A percentile compares a stretch with the other conserved stretches of the same genome.
These are phyloP conservation scores for Daedalea quercina DNA, from an alignment of 768 basidiomycete genomes.

Conservation along the genomic window DNA sequence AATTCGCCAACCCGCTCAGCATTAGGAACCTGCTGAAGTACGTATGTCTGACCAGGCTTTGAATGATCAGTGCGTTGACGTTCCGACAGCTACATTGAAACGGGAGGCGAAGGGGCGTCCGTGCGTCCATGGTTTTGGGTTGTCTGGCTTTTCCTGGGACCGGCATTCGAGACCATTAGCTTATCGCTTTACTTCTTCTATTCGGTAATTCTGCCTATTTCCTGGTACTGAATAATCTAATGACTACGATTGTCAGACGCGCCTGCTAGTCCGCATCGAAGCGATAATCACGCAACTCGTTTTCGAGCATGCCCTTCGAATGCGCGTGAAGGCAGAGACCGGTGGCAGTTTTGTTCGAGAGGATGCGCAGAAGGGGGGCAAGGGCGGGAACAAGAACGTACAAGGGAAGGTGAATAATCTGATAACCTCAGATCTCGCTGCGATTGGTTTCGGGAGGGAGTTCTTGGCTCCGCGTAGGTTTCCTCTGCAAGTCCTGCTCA, in stretches of 20 bases:
- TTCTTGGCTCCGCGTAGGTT: slow-evolving; percentile 15
- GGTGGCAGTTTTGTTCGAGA: background rate
- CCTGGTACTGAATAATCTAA: background rate
- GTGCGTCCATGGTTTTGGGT: slow-evolving; percentile 71
- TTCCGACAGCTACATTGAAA: slow-evolving; percentile 25
- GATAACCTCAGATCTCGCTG: slow-evolving; percentile 51
- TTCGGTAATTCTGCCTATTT: slow-evolving; percentile 3
- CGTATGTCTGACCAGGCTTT: background rate
- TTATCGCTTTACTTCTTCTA: slow-evolving; percentile 46
- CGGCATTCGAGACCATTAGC: slow-evolving; percentile 32
- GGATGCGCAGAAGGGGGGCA: slow-evolving; percentile 3
- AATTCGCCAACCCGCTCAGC: slow-evolving; percentile 24
- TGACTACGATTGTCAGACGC: slow-evolving; percentile 19
- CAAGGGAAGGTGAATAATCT: slow-evolving; percentile 77
- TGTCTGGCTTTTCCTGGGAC: slow-evolving; percentile 40
- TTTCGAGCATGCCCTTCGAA: slow-evolving; percentile 49
- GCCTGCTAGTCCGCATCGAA: slow-evolving; percentile 35
- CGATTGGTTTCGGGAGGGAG: slow-evolving; percentile 21
- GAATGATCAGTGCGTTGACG: background rate
- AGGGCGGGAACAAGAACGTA: slow-evolving; percentile 34
- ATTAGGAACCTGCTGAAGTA: slow-evolving; percentile 27
- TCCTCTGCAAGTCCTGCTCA: background rate
- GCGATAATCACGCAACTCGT: slow-evolving; percentile 46
- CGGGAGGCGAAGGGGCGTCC: slow-evolving; percentile 37
- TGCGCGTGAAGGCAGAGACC: slow-evolving; percentile 38